These are phyloP conservation scores for Lentinula edodes DNA, from an alignment of 768 basidiomycete species.

Conservation along the genomic window DNA sequence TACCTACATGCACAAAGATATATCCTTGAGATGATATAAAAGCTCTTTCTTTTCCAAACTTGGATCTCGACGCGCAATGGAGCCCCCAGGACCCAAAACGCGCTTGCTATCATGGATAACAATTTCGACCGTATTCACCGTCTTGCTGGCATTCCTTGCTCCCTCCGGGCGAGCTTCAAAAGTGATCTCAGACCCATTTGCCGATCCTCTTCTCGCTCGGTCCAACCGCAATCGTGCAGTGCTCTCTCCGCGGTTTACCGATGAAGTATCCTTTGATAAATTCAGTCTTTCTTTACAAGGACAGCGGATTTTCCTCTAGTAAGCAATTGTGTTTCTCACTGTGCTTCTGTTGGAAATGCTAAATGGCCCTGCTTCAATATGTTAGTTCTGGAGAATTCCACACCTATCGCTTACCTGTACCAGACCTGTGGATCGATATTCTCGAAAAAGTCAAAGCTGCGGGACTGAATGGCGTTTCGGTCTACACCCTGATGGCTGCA, in stretches of 20 bases:
- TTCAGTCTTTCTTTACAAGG: conserved; percentile 66
- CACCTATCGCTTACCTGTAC: conserved; percentile 75
- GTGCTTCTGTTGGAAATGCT: neutral
- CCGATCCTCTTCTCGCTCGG: neutral
- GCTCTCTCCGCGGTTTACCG: neutral
- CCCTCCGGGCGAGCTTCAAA: neutral
- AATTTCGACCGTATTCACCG: neutral
- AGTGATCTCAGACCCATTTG: neutral
- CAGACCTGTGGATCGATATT: conserved; percentile 76
- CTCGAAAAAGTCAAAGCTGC: conserved; percentile 78
- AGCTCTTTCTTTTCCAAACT: neutral
- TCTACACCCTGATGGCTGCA: conserved; percentile 79
- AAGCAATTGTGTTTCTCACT: conserved; percentile 19
- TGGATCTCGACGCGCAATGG: neutral
- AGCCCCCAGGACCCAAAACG: neutral
- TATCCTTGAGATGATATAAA: neutral
- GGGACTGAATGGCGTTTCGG: conserved; percentile 71
- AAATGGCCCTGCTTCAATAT: neutral
- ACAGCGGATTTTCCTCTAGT: conserved; percentile 72
- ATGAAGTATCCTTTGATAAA: conserved; percentile 42
- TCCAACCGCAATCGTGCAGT: neutral
- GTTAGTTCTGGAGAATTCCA: conserved; percentile 81
- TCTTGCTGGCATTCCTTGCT: neutral
- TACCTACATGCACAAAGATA: too few relatives aligned
- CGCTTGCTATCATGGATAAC: neutral